Evolutionary conservation across 129 eudicot species (phyloP).

Genomic region (Artemisia annua): DNA sequence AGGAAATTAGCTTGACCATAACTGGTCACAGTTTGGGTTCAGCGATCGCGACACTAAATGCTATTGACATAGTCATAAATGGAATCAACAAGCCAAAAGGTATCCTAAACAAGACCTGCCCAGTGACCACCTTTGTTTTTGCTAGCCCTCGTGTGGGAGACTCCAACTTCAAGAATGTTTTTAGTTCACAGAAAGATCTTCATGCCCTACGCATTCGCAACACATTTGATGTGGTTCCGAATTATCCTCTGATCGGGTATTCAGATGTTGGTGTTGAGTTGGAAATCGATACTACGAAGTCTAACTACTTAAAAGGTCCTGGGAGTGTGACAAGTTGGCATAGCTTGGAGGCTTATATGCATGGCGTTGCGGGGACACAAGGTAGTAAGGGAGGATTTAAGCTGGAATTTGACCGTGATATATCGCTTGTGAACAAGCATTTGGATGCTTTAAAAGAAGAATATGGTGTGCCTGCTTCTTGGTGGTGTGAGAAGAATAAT

Average conservation of each 20-base stretch:
- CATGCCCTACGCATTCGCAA: conserved; percentile 53
- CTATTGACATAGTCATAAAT: conserved; percentile 68
- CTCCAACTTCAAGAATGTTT: conserved; percentile 36
- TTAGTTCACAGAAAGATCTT: conserved; percentile 36
- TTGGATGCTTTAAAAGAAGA: conserved; percentile 66
- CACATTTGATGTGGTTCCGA: conserved; percentile 59
- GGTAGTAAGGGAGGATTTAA: conserved; percentile 65
- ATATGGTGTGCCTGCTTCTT: conserved; percentile 52
- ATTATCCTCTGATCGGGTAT: conserved; percentile 59
- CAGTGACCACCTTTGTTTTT: conserved; percentile 68
- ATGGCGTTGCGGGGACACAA: conserved; percentile 90
- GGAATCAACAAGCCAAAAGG: conserved; percentile 51
- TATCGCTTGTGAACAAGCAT: conserved; percentile 65
- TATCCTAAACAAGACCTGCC: conserved; percentile 49
- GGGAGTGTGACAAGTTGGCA: conserved; percentile 67
- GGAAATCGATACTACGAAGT: conserved; percentile 55
- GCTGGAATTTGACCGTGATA: conserved; percentile 53
- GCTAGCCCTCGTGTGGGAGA: conserved; percentile 92
- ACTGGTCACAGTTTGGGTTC: conserved; percentile 96
- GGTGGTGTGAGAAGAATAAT: conserved; percentile 82
- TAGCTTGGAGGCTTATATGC: conserved; percentile 70
- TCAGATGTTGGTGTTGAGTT: conserved; percentile 68
- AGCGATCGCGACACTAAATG: conserved; percentile 76
- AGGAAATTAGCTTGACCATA: conserved; percentile 76
- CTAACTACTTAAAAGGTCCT: conserved; percentile 60